Evolutionary conservation across 495 filamentous ascomycete genomes (phyloP).

Genomic region (Rostrohypoxylon terebratum): DNA sequence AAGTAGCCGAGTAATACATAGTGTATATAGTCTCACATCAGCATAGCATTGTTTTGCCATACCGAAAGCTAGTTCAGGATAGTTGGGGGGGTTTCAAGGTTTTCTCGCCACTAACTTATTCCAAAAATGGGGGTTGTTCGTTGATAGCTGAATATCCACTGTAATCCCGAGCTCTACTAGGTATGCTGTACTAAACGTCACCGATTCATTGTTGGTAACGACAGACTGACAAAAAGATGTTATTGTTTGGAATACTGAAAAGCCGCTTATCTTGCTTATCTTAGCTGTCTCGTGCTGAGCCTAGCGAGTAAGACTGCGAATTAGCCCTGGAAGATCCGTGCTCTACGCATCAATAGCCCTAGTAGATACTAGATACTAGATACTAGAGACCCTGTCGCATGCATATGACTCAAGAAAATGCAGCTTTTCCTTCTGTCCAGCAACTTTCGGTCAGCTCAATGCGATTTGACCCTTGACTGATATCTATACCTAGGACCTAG

Average conservation of each 20-base stretch:
- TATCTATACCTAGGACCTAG: too few relatives aligned
- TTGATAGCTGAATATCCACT: slow-evolving; percentile 1
- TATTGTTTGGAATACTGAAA: slow-evolving; percentile 1
- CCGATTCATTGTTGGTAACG: not conserved
- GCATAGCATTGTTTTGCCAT: slow-evolving; percentile 18
- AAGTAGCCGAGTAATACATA: slow-evolving; percentile 19
- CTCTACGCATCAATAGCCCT: too few relatives aligned
- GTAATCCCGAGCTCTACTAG: not conserved
- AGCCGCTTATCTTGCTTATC: not conserved
- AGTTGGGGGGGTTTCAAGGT: not conserved
- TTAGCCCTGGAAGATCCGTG: not conserved
- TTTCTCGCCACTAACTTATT: not conserved
- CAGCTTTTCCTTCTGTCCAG: not conserved
- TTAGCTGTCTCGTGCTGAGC: slow-evolving; percentile 1
- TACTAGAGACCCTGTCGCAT: slow-evolving; percentile 2
- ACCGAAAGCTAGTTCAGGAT: not conserved
- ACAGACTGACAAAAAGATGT: too few relatives aligned
- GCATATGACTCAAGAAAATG: slow-evolving; percentile 4
- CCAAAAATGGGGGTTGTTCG: not conserved
- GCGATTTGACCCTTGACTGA: not conserved
- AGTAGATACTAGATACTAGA: too few relatives aligned
- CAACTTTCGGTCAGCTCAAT: slow-evolving; percentile 14
- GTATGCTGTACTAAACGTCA: too few relatives aligned
- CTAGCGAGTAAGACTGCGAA: slow-evolving; percentile 15
- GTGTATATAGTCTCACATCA: slow-evolving; percentile 38